Percentiles rank a stretch among this genome's conserved stretches.
Conservation (phyloP, 2,329 filamentous ascomycete species). For the Apiospora kogelbergensis region DNA sequence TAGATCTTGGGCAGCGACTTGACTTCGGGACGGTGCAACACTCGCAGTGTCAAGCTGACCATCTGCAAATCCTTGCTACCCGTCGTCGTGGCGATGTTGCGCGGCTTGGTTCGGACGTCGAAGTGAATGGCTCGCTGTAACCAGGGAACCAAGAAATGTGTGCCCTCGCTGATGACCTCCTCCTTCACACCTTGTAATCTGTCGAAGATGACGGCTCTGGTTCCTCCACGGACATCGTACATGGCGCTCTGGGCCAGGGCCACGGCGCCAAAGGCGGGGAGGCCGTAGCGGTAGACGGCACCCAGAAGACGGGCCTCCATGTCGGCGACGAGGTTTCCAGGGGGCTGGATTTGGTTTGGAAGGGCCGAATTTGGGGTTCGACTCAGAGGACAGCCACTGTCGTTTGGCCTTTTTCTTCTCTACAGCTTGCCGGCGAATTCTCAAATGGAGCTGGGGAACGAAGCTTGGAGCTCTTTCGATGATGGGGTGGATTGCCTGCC, state of each 20-base stretch:
- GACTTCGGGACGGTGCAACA: slow-evolving; percentile 92
- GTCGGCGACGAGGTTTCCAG: not conserved
- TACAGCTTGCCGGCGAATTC: not conserved
- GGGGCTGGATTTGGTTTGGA: not conserved
- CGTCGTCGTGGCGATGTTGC: slow-evolving; percentile 96
- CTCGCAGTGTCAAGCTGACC: slow-evolving; percentile 96
- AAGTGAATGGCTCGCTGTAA: slow-evolving; percentile 92
- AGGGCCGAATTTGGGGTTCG: not conserved
- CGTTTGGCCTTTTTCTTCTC: not conserved
- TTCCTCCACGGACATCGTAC: slow-evolving; percentile 96
- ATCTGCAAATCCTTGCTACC: slow-evolving; percentile 99
- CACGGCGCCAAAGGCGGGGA: slow-evolving; percentile 71
- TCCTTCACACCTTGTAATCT: slow-evolving; percentile 90
- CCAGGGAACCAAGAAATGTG: slow-evolving; percentile 95
- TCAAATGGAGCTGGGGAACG: not conserved
- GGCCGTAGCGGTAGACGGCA: slow-evolving; percentile 64
- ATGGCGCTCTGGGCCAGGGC: slow-evolving; percentile 74
- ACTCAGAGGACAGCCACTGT: not conserved
- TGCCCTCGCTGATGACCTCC: slow-evolving; percentile 89
- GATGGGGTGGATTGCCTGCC: slow-evolving; percentile 1
- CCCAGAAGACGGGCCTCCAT: slow-evolving; percentile 57
- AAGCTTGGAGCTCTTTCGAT: slow-evolving; percentile 4
- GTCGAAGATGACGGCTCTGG: slow-evolving; percentile 97
- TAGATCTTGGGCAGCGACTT: slow-evolving; percentile 95
- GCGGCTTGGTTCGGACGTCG: slow-evolving; percentile 94